Conservation (phyloP, 2,329 filamentous ascomycete genomes). For the Cordyceps tenuipes region DNA sequence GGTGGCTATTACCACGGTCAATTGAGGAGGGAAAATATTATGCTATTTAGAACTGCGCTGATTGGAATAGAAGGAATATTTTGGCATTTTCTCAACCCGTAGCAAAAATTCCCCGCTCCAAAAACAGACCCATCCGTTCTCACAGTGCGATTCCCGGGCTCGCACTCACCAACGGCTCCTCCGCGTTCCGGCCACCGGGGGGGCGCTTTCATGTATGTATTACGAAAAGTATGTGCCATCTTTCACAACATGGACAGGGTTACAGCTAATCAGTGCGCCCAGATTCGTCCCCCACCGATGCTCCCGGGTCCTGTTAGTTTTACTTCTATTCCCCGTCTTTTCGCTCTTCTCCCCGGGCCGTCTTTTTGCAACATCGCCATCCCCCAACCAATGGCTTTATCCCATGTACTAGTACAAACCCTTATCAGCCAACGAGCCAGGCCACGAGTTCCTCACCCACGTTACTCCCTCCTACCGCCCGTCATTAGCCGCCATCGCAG, state of each 20-base stretch:
- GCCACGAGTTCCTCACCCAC: neutral
- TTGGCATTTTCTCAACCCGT: neutral
- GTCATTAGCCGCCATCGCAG: neutral
- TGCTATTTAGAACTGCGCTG: neutral
- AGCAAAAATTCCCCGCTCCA: neutral
- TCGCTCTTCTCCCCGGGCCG: neutral
- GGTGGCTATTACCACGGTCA: neutral
- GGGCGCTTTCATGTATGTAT: neutral
- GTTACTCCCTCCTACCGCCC: neutral
- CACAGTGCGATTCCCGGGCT: constrained; percentile 1
- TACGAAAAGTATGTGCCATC: neutral
- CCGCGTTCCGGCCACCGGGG: constrained; percentile 8
- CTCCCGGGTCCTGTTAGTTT: neutral
- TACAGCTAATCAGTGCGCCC: neutral
- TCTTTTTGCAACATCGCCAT: neutral
- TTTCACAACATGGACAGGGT: neutral
- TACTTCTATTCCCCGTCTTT: neutral
- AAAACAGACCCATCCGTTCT: neutral
- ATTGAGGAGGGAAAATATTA: neutral
- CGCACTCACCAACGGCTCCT: neutral
- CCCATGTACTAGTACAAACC: neutral
- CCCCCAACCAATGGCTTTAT: neutral
- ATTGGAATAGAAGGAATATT: neutral
- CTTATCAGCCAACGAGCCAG: neutral
- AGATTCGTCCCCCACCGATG: neutral